Evolutionary conservation across 2,329 filamentous ascomycete genomes (phyloP).

Genomic region (Botrytis squamosa): DNA sequence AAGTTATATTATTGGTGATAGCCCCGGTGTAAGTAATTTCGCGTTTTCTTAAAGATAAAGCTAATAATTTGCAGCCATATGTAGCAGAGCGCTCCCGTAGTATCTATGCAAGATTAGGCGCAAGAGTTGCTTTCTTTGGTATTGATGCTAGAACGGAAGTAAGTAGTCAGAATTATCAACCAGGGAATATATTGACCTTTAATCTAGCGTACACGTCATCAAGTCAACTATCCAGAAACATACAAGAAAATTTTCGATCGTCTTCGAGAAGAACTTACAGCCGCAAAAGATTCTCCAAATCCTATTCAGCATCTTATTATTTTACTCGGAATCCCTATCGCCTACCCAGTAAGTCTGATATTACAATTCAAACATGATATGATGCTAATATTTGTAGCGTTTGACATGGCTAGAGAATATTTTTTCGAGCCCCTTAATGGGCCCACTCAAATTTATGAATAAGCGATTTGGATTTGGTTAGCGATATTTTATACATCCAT

Average conservation of each 20-base stretch:
- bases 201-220: slow-evolving; percentile 72
- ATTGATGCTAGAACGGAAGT: slow-evolving; percentile 87
- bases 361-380: neutral
- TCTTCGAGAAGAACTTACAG: slow-evolving; percentile 69
- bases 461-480: slow-evolving; percentile 77
- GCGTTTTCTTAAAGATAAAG: neutral
- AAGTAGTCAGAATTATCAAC: neutral
- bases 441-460: slow-evolving; percentile 84
- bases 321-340: slow-evolving; percentile 81
- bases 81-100: slow-evolving; percentile 86
- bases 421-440: slow-evolving; percentile 80
- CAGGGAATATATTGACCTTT: neutral
- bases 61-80: slow-evolving; percentile 60
- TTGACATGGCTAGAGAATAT: slow-evolving; percentile 97
- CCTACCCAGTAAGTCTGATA: slow-evolving; percentile 64
- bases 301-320: slow-evolving; percentile 88
- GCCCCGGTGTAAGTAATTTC: slow-evolving; percentile 48
- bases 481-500: slow-evolving; percentile 25
- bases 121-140: slow-evolving; percentile 79
- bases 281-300: slow-evolving; percentile 62
- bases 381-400: slow-evolving; percentile 49
- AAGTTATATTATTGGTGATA: slow-evolving; percentile 63
- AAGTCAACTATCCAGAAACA: slow-evolving; percentile 91
- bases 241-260: slow-evolving; percentile 82
- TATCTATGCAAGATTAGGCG: slow-evolving; percentile 80